Evolutionary conservation across 2,329 filamentous ascomycete species (phyloP), one percentile per base, ranked within the genome.

Genomic region (Zymoseptoria ardabiliae): DNA sequence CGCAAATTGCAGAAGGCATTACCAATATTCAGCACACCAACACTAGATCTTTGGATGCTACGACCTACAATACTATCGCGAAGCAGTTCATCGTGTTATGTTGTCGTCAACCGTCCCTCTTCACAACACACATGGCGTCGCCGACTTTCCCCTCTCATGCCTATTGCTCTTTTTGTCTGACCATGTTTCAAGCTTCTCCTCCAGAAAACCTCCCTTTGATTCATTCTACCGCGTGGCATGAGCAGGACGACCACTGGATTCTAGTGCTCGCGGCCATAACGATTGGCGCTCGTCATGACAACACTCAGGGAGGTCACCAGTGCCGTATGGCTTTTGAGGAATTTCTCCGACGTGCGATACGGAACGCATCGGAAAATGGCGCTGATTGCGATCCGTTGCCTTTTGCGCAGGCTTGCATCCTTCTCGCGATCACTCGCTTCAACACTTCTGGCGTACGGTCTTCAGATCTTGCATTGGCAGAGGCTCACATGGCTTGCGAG

Each of bases 351-450:
- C 41, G 55, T 30, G 48, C 55, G 5, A 49, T 57, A 49, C 49
- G 28, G 2, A 50, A 28, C 13, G 17, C 45, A 19, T 28, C 49
- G 10, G 58, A 58, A 45, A 57, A 25, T 8, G 50, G 49, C 5
- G 49, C 50, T 28, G 49, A 58, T 8, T 54, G 50, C 28, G 56
- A 60, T 30, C 55, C 58, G 1, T 51, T 60, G 30, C 51, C 58
- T 11, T 50, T 60, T 2, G 58, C 51, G 1, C 58, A 60, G 30
- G 56, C 58, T 11, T 60, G 54, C 8, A 51, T 60, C 9, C 55
- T 60, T 11, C 50, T 53, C 22, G 55, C 51, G 22, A 50, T 60
- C n/a, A 35, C 52, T 7, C 58, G 53, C 11, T 20, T 60, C 50
- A 23, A 17, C 21, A 28, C 22, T 10, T 20, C 52, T 17, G 10